These are phyloP conservation scores for Trichocladium uniseriatum DNA, from an alignment of 495 filamentous ascomycete genomes.

Conservation along the genomic window DNA sequence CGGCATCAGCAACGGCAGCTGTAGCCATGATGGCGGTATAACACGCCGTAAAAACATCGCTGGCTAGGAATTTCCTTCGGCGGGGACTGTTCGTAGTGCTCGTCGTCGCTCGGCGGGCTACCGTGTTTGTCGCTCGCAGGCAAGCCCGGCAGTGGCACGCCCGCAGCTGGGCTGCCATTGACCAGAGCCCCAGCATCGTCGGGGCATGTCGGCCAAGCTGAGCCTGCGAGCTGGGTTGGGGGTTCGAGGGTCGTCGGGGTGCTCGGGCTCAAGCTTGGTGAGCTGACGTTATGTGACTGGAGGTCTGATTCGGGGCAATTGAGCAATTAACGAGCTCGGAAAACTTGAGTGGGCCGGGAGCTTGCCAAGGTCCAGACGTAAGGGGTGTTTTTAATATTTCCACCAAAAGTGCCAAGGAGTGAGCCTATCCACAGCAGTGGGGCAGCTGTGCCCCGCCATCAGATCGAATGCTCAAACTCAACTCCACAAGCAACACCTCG, in stretches of 20 bases:
- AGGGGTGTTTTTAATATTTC: background rate
- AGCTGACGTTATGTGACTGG: background rate
- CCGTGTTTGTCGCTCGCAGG: constrained; percentile 42
- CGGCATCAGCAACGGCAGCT: constrained; percentile 58
- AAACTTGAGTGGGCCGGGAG: background rate
- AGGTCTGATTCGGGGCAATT: background rate
- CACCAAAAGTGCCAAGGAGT: background rate
- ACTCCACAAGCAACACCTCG: too few species aligned
- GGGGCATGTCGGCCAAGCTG: constrained; percentile 28
- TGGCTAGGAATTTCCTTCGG: constrained; percentile 43
- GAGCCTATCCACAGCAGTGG: background rate
- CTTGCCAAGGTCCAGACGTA: background rate
- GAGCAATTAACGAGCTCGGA: constrained; percentile 6
- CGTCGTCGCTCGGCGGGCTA: constrained; percentile 7
- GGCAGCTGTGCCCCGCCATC: too few species aligned
- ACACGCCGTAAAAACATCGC: constrained; percentile 58
- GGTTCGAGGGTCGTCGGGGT: constrained; percentile 1
- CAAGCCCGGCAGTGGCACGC: constrained; percentile 59
- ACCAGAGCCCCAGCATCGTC: constrained; percentile 63
- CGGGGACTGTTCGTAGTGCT: constrained; percentile 25
- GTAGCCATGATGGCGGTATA: constrained; percentile 65
- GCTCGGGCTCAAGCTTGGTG: constrained; percentile 6
- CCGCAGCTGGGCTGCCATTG: constrained; percentile 54
- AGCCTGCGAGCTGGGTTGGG: background rate
- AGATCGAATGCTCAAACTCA: too few species aligned